Evolutionary conservation across 257 asterid species (phyloP).

Genomic region (Solanum appendiculatum): DNA sequence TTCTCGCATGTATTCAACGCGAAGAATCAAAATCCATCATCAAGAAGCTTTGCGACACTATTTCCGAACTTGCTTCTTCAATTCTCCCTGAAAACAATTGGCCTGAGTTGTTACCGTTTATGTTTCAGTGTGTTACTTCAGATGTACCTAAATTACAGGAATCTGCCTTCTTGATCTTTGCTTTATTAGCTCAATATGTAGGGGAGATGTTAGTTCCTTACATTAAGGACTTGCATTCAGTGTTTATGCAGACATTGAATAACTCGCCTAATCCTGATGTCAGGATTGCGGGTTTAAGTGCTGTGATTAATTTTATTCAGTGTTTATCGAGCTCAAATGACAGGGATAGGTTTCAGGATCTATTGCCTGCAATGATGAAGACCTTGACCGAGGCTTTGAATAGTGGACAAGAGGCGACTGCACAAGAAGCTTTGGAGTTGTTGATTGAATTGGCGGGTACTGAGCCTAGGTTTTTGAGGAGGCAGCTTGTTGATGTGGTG

Average conservation of each 20-base stretch:
- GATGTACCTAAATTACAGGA: slow-evolving; percentile 61
- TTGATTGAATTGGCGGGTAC: slow-evolving; percentile 92
- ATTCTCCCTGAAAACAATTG: slow-evolving; percentile 74
- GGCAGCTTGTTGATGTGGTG: slow-evolving; percentile 93
- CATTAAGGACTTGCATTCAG: slow-evolving; percentile 75
- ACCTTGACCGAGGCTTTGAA: slow-evolving; percentile 87
- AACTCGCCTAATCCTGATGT: slow-evolving; percentile 53
- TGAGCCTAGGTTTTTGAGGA: slow-evolving; percentile 84
- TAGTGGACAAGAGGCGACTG: slow-evolving; percentile 83
- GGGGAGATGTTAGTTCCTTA: slow-evolving; percentile 65
- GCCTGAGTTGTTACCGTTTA: slow-evolving; percentile 88
- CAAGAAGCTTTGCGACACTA: slow-evolving; percentile 76
- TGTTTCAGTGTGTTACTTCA: slow-evolving; percentile 90
- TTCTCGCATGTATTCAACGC: slow-evolving; percentile 46
- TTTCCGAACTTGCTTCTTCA: slow-evolving; percentile 85
- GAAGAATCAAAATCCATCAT: slow-evolving; percentile 54
- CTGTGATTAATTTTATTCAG: slow-evolving; percentile 87
- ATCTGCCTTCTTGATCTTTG: slow-evolving; percentile 72
- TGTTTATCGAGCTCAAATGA: slow-evolving; percentile 70
- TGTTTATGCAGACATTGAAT: slow-evolving; percentile 58
- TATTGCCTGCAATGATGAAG: slow-evolving; percentile 90
- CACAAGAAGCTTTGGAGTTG: slow-evolving; percentile 92
- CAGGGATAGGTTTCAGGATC: slow-evolving; percentile 94
- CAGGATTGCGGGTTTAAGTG: slow-evolving; percentile 83
- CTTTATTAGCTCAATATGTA: slow-evolving; percentile 73